phyloP scores from a whole-genome alignment of 768 basidiomycete species.

The Dendrothele bispora region DNA sequence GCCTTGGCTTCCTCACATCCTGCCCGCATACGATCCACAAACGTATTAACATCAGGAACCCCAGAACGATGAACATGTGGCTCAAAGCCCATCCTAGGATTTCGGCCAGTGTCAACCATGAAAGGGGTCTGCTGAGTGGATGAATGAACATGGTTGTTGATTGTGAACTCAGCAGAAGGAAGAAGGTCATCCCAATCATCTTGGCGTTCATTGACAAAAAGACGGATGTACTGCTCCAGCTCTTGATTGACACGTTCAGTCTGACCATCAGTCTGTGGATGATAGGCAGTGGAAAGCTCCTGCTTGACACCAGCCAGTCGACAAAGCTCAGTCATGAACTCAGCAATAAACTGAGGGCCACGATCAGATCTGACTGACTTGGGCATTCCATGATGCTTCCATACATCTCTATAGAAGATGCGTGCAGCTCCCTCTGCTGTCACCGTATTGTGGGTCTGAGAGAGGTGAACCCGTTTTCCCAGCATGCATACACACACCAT shows the following conservation, averaged over 20 bases:
- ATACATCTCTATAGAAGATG: conserved; percentile 20
- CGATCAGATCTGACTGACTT: conserved; percentile 24
- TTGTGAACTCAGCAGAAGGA: conserved; percentile 27
- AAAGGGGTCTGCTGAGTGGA: no score
- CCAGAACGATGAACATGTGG: no score
- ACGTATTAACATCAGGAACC: not conserved
- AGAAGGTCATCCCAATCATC: no score
- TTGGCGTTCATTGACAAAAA: no score
- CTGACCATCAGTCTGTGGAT: no score
- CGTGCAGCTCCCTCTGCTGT: conserved; percentile 17
- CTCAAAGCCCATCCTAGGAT: no score
- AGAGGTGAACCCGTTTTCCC: conserved; percentile 18
- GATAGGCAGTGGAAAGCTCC: conserved; percentile 33
- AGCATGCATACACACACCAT: conserved; percentile 22
- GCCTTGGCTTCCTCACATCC: no score
- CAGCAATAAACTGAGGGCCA: conserved; percentile 27
- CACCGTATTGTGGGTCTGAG: conserved; percentile 18
- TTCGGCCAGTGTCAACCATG: no score
- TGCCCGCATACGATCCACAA: not conserved
- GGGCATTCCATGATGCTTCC: conserved; percentile 25
- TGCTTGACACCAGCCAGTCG: conserved; percentile 28
- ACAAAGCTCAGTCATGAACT: conserved; percentile 31
- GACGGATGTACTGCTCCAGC: no score
- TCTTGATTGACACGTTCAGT: no score
- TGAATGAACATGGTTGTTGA: conserved; percentile 29